Percentiles rank a stretch among this genome's conserved stretches.
Evolutionary conservation across 495 filamentous ascomycete species (phyloP).

Genomic region (Podospora fimiseda): DNA sequence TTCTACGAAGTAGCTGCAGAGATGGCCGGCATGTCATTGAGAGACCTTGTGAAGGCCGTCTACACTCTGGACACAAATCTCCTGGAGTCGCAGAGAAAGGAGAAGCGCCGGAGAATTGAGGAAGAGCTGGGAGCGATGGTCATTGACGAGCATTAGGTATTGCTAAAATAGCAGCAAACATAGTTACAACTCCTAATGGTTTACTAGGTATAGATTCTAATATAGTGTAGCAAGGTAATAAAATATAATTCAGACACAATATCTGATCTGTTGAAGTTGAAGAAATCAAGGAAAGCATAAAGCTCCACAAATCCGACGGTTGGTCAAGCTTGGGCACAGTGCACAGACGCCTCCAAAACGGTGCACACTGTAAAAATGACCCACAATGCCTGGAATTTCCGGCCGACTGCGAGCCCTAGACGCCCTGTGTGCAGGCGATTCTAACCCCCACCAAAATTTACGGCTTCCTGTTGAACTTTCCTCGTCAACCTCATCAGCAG

Average conservation of each 20-base stretch:
- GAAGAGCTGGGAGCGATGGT: conserved; percentile 1
- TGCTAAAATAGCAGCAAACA: too few species aligned
- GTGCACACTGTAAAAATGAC: not conserved
- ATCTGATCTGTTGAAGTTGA: too few species aligned
- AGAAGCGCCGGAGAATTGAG: conserved; percentile 10
- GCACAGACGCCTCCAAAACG: not conserved
- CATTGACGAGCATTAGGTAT: not conserved
- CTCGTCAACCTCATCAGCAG: conserved; percentile 25
- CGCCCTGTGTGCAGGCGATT: conserved; percentile 13
- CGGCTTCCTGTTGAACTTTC: conserved; percentile 17
- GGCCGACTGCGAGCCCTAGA: conserved; percentile 17
- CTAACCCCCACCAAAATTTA: conserved; percentile 32
- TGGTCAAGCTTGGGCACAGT: not conserved
- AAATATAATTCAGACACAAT: not conserved
- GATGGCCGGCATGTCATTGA: conserved; percentile 13
- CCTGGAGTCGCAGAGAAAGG: conserved; percentile 12
- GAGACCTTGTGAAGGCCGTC: conserved; percentile 21
- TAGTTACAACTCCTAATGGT: not conserved
- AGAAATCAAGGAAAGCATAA: not conserved
- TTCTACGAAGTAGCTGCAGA: conserved; percentile 25
- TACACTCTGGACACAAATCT: conserved; percentile 20
- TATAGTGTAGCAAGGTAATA: not conserved
- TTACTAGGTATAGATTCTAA: not conserved
- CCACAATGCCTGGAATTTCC: conserved; percentile 6
- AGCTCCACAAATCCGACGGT: not conserved